Conservation (phyloP, 306 rosid species). For the Parietaria judaica region DNA sequence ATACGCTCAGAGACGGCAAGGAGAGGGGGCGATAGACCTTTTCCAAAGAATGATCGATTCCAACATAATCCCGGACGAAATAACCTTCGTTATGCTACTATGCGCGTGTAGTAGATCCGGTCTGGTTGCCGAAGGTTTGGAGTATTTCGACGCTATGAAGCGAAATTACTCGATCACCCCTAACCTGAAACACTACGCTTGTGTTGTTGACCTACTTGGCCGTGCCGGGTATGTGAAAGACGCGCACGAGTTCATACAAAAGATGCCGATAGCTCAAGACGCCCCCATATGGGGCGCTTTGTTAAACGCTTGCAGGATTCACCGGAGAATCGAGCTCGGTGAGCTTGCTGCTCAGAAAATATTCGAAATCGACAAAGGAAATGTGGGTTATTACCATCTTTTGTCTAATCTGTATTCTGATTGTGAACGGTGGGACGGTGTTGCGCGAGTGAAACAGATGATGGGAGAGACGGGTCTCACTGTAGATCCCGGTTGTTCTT, state of each 20-base stretch:
- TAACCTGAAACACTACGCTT: conserved; percentile 75
- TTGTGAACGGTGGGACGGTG: conserved; percentile 61
- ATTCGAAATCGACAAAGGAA: conserved; percentile 42
- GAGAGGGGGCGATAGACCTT: conserved; percentile 43
- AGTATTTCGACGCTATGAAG: conserved; percentile 55
- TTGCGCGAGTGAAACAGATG: conserved; percentile 47
- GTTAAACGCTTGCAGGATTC: conserved; percentile 75
- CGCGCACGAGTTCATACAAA: conserved; percentile 58
- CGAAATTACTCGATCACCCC: conserved; percentile 44
- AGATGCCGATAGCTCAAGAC: conserved; percentile 68
- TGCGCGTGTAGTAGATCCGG: conserved; percentile 90
- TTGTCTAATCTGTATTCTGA: conserved; percentile 68
- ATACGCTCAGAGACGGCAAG: conserved; percentile 63
- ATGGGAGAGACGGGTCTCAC: conserved; percentile 68
- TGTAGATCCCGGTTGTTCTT: conserved; percentile 89
- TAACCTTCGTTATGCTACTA: conserved; percentile 55
- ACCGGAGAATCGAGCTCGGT: conserved; percentile 62
- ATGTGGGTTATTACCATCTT: conserved; percentile 74
- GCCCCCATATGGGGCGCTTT: conserved; percentile 92
- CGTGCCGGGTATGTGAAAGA: conserved; percentile 60
- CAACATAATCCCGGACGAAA: conserved; percentile 45
- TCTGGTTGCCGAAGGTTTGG: conserved; percentile 67
- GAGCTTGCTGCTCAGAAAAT: conserved; percentile 63
- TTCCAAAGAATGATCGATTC: conserved; percentile 58
- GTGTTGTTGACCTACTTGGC: conserved; percentile 76